A percentile compares a stretch with the other conserved stretches of the same genome.
phyloP scores from a whole-genome alignment of 768 basidiomycete species.

The Leccinum arenicola region DNA sequence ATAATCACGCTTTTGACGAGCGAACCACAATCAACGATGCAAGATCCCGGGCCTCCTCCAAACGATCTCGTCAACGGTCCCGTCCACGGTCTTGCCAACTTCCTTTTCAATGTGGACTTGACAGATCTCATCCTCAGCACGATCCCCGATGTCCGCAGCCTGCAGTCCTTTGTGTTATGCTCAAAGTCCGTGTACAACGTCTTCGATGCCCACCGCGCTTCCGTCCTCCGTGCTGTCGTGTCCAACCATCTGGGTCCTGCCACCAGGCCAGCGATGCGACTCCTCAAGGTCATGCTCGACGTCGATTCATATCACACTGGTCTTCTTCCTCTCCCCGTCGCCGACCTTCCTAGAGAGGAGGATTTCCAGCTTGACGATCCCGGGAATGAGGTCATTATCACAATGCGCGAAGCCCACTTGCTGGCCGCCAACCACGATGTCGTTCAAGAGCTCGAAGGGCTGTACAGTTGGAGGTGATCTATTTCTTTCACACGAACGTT shows the following conservation, averaged over 20 bases:
- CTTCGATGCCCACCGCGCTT: slow-evolving; percentile 10
- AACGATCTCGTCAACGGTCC: not conserved
- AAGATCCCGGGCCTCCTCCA: not conserved
- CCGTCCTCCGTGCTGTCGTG: slow-evolving; percentile 14
- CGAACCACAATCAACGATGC: not conserved
- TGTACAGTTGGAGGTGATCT: slow-evolving; percentile 23
- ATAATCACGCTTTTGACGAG: not conserved
- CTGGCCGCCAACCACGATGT: slow-evolving; percentile 17
- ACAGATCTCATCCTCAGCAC: not conserved
- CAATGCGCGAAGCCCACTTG: slow-evolving; percentile 9
- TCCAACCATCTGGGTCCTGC: slow-evolving; percentile 16
- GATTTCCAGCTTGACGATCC: not conserved
- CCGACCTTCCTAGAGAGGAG: slow-evolving; percentile 12
- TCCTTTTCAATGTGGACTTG: not conserved
- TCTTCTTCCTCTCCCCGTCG: slow-evolving; percentile 1
- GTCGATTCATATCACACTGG: slow-evolving; percentile 12
- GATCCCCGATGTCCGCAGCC: not conserved
- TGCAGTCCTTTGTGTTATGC: slow-evolving; percentile 12
- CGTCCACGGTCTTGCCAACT: not conserved
- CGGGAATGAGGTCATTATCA: not conserved
- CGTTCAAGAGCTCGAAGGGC: slow-evolving; percentile 12
- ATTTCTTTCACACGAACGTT: not conserved
- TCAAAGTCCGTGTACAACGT: slow-evolving; percentile 17
- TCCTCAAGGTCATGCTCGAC: slow-evolving; percentile 14
- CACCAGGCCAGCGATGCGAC: slow-evolving; percentile 11